Evolutionary conservation across 495 filamentous ascomycete genomes (phyloP).

Genomic region (Recurvomyces mirabilis): DNA sequence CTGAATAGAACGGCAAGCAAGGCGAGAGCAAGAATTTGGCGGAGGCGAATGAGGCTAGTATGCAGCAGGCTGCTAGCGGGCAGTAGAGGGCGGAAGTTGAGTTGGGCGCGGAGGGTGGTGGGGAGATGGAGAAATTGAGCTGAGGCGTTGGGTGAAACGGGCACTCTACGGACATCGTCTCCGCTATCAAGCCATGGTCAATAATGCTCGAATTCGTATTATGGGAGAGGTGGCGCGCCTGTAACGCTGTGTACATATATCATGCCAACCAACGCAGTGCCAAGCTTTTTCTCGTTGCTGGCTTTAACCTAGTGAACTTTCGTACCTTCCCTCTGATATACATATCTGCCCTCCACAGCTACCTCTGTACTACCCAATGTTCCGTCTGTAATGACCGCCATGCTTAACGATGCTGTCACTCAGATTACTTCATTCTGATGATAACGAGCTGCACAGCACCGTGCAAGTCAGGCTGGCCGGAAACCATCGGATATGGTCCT

Average conservation of each 20-base stretch:
- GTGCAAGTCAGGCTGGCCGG: too few species aligned
- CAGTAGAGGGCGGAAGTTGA: constrained; percentile 4
- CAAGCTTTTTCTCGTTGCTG: constrained; percentile 2
- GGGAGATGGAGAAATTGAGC: background rate
- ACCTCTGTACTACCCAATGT: background rate
- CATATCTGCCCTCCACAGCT: background rate
- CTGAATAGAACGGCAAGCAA: constrained; percentile 96
- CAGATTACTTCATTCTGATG: too few species aligned
- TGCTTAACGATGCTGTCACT: too few species aligned
- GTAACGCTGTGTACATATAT: constrained; percentile 9
- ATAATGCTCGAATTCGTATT: too few species aligned
- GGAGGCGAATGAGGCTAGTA: constrained; percentile 55
- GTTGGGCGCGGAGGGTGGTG: background rate
- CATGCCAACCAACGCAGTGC: background rate
- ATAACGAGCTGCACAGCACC: too few species aligned
- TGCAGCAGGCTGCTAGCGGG: constrained; percentile 35
- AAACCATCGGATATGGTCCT: too few species aligned
- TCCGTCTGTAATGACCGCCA: too few species aligned
- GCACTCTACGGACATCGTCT: too few species aligned
- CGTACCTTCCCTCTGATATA: background rate
- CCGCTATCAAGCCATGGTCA: too few species aligned
- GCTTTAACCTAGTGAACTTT: background rate
- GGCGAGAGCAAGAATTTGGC: constrained; percentile 68
- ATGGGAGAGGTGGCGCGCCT: too few species aligned
- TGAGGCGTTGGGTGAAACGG: background rate